Evolutionary conservation across 805 yeast species (phyloP).

Genomic region (Myxozyma sirexii): DNA sequence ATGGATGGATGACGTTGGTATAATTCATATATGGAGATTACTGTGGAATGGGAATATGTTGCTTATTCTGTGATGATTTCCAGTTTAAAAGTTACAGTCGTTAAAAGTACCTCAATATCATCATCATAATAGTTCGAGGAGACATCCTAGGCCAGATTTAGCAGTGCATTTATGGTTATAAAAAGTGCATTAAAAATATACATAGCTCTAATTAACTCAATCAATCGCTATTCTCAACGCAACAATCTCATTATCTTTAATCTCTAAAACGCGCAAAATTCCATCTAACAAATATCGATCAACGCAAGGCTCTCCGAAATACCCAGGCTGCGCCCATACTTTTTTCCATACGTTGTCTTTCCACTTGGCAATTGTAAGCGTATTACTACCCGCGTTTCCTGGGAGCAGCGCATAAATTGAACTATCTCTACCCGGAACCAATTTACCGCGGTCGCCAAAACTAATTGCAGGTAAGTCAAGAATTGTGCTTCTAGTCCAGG

Average conservation of each 20-base stretch:
- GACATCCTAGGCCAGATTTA: too few species aligned
- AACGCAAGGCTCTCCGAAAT: constrained; percentile 4
- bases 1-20: background rate
- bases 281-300: constrained; percentile 4
- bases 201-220: too few species aligned
- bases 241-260: background rate
- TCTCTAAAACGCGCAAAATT: background rate
- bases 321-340: background rate
- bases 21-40: background rate
- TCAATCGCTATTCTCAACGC: background rate
- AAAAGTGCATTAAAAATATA: too few species aligned
- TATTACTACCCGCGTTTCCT: background rate
- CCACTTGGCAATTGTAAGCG: constrained; percentile 1
- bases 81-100: too few species aligned
- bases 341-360: background rate
- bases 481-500: background rate
- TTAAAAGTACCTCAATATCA: too few species aligned
- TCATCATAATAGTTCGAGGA: too few species aligned
- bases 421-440: background rate
- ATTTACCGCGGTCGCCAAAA: constrained; percentile 10
- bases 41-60: background rate
- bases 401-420: constrained; percentile 1
- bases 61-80: too few species aligned
- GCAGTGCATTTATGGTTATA: too few species aligned
- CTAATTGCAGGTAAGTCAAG: constrained; percentile 8